Base-by-base conservation (phyloP, 768 basidiomycete genomes). In the Boletus reticuloceps region DNA sequence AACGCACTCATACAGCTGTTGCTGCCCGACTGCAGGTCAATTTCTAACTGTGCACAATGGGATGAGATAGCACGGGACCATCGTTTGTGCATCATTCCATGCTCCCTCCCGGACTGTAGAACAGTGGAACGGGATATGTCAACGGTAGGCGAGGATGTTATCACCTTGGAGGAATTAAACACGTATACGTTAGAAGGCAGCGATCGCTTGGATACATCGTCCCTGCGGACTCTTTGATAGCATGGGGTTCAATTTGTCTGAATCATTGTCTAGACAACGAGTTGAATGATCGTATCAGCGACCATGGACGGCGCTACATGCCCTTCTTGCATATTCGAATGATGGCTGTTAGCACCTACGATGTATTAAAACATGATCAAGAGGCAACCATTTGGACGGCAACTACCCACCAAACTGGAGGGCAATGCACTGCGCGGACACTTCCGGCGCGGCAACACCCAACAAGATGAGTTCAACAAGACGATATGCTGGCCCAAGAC, bases 401-500 rank as follows among this genome's bases (percentile, higher is more conserved):
- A 22, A 38, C 4, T 4, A 48, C 48, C 2, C 27, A 50, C 48
- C 48, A 50, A 49, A 50, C 17, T n/a, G 37, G 9, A 29, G 29
- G 10, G 29, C 29, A 29, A 9, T 8, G 12, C 6, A 17, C 29
- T 3, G 29, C 27, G 2, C 37, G 10, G 25, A 4, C 14, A 6
- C 47, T n/a, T 27, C 19, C 6, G 47, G 36, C 1, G 25, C 19
- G 17, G 1, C 14, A 14, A n/a, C 22, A n/a, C 2, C 11, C 6
- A 38, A 2, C 9, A 49, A 8, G 11, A 27, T 38, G 74, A 75
- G 67, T 78, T 83, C 46, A 85, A 63, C 45, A 83, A 69, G 49
- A 84, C 61, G 64, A 83, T 72, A 3, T 78, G 71, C 54, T 78
- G 74, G 34, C 75, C 72, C 49, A 83, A 66, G 25, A 81, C 60